Base-by-base conservation (phyloP, 169 alveolate genomes). In the Plasmodium falciparum region DNA sequence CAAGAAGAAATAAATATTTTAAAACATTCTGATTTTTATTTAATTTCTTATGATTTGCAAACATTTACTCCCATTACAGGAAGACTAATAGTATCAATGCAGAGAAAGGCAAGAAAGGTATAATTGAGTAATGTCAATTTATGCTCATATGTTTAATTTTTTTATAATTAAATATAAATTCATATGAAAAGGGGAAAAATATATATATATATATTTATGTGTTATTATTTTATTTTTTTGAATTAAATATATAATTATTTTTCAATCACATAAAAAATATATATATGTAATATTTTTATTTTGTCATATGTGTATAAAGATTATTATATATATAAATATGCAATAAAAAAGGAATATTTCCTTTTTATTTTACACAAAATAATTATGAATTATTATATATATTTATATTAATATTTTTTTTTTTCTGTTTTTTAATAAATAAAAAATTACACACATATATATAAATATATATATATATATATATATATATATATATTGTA, bases 1-100 rank as follows among this genome's bases (percentile, higher is more conserved):
- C 61, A 71, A 62, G 78, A 86, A 86, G 92, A 86, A 59, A 54
- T 86, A 29, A 59, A 45, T 50, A 12, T 86, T 54, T 66, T 86
- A 72, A 86, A 86, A 12, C 92, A 86, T 86, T 54, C 56, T 2
- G 92, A 86, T 71, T 86, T 86, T 71, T 71, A 58, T 45, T 52
- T 86, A 73, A 86, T 71, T n/a, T 86, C 92, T 6, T 71, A 86
- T 56, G 92, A 72, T 71, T 50, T 86, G 20, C 88, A 86, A 72
- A 49, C 69, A 15, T 71, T 86, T 45, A 86, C 92, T 8, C 15
- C 73, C 15, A 47, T 22, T 13, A 17, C 88, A 3, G 92, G 92
- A 61, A 86, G 92, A 29, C 70, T 86, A 11, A 71, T 86, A 24
- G 92, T 86, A 6, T 71, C 92, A n/a, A 86, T 86, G 92, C 74